Conservation (phyloP, 2,329 filamentous ascomycete species). For the Sclerotinia minor region DNA sequence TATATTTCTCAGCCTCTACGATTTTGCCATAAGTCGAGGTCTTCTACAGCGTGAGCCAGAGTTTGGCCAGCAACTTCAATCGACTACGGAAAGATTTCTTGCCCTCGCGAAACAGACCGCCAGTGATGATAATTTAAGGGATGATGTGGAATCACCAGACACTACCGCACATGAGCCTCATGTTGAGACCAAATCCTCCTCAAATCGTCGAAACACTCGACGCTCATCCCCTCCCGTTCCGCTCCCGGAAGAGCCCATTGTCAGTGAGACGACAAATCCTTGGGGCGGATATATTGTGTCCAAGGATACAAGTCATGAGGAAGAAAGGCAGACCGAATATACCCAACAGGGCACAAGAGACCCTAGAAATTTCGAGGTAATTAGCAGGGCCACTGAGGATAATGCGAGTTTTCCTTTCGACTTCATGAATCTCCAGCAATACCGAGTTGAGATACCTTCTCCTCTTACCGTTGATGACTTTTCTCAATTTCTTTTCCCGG, state of each 20-base stretch:
- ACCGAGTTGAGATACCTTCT: conserved; percentile 33
- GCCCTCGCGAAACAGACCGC: conserved; percentile 52
- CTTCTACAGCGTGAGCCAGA: conserved; percentile 57
- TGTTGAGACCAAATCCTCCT: conserved; percentile 6
- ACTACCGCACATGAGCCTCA: conserved; percentile 26
- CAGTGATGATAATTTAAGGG: conserved; percentile 43
- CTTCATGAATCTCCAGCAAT: conserved; percentile 39
- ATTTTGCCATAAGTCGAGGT: conserved; percentile 59
- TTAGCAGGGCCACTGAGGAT: conserved; percentile 52
- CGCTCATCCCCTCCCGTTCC: conserved; percentile 22
- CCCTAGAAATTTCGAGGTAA: conserved; percentile 47
- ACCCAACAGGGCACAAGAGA: conserved; percentile 26
- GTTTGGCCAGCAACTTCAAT: conserved; percentile 57
- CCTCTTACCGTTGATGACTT: conserved; percentile 40
- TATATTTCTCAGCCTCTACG: conserved; percentile 66
- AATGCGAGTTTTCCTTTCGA: conserved; percentile 56
- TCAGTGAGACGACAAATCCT: conserved; percentile 7
- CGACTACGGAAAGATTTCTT: conserved; percentile 59
- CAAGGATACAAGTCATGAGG: conserved; percentile 29
- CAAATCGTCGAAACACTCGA: background rate
- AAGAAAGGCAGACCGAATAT: conserved; percentile 29
- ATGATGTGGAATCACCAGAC: conserved; percentile 32
- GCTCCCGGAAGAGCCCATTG: background rate
- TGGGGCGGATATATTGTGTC: conserved; percentile 37
- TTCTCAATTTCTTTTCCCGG: conserved; percentile 35